Conservation (phyloP, 1,284 basidiomycete species). For the Wolfiporia cocos region DNA sequence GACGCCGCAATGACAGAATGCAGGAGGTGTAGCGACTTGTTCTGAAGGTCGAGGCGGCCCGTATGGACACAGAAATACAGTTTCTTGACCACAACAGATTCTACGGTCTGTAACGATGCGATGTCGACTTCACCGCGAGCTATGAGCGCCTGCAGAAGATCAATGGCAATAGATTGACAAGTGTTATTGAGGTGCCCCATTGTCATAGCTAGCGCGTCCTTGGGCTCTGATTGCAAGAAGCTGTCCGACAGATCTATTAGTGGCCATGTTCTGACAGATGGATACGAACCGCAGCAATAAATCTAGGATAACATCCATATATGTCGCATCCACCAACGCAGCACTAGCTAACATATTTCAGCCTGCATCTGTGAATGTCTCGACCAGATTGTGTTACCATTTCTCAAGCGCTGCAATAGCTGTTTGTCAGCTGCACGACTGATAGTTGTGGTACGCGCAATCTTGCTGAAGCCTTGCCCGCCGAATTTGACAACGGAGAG, state of each 20-base stretch:
- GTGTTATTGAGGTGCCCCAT: constrained; percentile 59
- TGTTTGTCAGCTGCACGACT: constrained; percentile 56
- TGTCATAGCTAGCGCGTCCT: constrained; percentile 32
- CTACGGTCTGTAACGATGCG: constrained; percentile 54
- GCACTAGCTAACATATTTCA: constrained; percentile 39
- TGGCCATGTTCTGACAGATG: neutral
- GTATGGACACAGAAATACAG: constrained; percentile 71
- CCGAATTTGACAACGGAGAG: constrained; percentile 80
- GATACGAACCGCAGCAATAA: constrained; percentile 43
- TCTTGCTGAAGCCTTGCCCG: constrained; percentile 79
- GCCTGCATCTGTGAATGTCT: neutral
- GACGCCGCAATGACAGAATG: constrained; percentile 76
- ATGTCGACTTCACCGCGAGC: constrained; percentile 72
- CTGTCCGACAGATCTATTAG: too few species aligned
- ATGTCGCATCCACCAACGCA: constrained; percentile 51
- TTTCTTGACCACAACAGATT: constrained; percentile 69
- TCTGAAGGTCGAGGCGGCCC: constrained; percentile 76
- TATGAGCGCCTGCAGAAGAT: constrained; percentile 79
- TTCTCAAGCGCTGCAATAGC: constrained; percentile 52
- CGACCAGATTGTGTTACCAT: constrained; percentile 36
- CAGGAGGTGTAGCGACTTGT: constrained; percentile 88
- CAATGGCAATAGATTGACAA: constrained; percentile 73
- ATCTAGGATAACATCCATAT: constrained; percentile 70
- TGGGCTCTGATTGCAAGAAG: constrained; percentile 73
- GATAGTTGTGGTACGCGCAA: constrained; percentile 53